Percentiles rank a stretch among this genome's conserved stretches.
These are phyloP conservation scores for Mycena haematopus DNA, from an alignment of 768 basidiomycete genomes.

Conservation along the genomic window DNA sequence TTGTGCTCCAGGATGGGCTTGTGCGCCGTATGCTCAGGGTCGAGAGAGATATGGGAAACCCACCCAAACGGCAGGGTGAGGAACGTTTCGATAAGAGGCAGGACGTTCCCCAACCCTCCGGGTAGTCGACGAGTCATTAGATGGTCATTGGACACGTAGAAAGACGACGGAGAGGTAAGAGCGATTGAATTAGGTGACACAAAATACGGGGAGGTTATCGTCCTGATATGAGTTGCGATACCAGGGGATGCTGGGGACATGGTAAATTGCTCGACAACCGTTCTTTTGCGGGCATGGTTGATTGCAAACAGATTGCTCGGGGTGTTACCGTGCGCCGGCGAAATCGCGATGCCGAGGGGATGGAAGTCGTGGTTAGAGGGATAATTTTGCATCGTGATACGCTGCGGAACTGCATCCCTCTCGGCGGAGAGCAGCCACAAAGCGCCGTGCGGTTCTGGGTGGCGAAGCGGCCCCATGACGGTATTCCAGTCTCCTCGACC, in stretches of 20 bases:
- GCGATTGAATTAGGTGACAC: constrained; percentile 72
- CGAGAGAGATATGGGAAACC: constrained; percentile 60
- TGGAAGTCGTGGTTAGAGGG: constrained; percentile 70
- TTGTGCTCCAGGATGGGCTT: constrained; percentile 41
- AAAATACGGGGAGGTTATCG: constrained; percentile 63
- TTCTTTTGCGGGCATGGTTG: constrained; percentile 68
- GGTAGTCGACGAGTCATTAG: constrained; percentile 68
- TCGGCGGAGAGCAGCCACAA: constrained; percentile 54
- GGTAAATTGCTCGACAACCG: constrained; percentile 72
- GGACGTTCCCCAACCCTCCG: constrained; percentile 46
- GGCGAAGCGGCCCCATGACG: constrained; percentile 70
- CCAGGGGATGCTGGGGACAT: constrained; percentile 52
- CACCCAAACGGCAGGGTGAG: constrained; percentile 64
- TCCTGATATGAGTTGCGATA: constrained; percentile 61
- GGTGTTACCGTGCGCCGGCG: constrained; percentile 53
- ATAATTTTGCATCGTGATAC: constrained; percentile 55
- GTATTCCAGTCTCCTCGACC: constrained; percentile 74
- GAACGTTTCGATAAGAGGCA: constrained; percentile 62
- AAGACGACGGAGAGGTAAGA: constrained; percentile 67
- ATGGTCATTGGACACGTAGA: constrained; percentile 80
- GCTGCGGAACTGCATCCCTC: constrained; percentile 39
- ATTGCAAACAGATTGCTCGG: constrained; percentile 65
- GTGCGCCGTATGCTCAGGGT: constrained; percentile 34
- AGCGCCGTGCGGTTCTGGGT: constrained; percentile 64
- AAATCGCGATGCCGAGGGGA: constrained; percentile 69